Percentiles rank a stretch among this genome's conserved stretches.
Conservation (phyloP, 176 grass and related monocot species). For the Musa acuminata region DNA sequence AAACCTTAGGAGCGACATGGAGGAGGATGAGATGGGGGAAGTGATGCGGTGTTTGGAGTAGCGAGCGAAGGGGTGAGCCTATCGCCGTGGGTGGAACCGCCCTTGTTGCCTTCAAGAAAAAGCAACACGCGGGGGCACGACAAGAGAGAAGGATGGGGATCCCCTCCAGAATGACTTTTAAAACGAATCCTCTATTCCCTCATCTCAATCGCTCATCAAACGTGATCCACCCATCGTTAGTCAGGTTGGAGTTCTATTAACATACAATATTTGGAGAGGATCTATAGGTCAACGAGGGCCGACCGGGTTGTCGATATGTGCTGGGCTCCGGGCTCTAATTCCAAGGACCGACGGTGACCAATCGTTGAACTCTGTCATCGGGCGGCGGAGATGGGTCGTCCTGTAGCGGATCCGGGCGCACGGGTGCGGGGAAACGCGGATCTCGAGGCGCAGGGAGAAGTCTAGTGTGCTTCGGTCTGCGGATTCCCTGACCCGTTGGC, state of each 20-base stretch:
- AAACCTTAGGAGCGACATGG: background rate
- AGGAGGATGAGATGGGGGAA: background rate
- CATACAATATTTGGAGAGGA: background rate
- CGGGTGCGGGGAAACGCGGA: no score
- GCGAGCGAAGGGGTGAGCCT: background rate
- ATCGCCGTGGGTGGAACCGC: background rate
- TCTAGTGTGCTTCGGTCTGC: no score
- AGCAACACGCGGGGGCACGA: background rate
- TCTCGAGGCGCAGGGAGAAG: no score
- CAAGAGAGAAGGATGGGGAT: background rate
- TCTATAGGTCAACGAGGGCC: background rate
- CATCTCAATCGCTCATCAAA: background rate
- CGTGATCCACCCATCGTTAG: background rate
- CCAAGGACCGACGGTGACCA: background rate
- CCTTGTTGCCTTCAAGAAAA: background rate
- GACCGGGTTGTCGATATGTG: background rate
- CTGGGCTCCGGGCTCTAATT: background rate
- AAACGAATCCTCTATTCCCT: no score
- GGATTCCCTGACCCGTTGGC: no score
- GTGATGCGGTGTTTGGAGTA: background rate
- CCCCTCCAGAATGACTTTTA: background rate
- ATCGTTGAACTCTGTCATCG: background rate
- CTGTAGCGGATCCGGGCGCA: background rate
- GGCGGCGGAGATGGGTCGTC: background rate
- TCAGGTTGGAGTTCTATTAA: no score